These are phyloP conservation scores for Rhamnella rubrinervis DNA, from an alignment of 331 rosid genomes.

Conservation along the genomic window DNA sequence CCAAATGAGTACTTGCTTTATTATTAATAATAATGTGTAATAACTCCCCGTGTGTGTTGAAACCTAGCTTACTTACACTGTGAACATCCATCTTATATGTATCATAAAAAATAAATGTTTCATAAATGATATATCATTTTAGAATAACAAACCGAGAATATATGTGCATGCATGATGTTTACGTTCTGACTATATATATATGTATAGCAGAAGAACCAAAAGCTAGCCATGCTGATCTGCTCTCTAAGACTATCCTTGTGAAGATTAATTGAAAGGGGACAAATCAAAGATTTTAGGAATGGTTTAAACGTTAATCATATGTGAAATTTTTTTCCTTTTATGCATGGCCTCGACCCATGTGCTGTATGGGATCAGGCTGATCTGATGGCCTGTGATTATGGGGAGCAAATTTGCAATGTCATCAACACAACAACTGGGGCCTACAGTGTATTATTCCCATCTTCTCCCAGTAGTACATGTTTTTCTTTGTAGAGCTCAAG, in stretches of 20 bases:
- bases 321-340: background rate
- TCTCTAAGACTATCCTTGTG: too few species aligned
- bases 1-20: constrained; percentile 28
- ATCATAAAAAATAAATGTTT: background rate
- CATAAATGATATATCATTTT: too few species aligned
- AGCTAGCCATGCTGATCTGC: too few species aligned
- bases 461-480: background rate
- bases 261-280: background rate
- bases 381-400: background rate
- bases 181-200: too few species aligned
- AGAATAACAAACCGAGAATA: too few species aligned
- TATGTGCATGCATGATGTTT: too few species aligned
- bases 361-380: background rate
- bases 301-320: background rate
- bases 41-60: too few species aligned
- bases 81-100: too few species aligned
- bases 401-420: background rate
- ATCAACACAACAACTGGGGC: background rate
- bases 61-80: background rate
- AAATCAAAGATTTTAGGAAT: background rate
- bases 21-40: constrained; percentile 5
- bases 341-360: background rate
- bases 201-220: too few species aligned
- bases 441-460: background rate
- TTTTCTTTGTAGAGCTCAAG: background rate